Base-by-base conservation (phyloP, 78 protist genomes). In the Dictyostelium intermedium region DNA sequence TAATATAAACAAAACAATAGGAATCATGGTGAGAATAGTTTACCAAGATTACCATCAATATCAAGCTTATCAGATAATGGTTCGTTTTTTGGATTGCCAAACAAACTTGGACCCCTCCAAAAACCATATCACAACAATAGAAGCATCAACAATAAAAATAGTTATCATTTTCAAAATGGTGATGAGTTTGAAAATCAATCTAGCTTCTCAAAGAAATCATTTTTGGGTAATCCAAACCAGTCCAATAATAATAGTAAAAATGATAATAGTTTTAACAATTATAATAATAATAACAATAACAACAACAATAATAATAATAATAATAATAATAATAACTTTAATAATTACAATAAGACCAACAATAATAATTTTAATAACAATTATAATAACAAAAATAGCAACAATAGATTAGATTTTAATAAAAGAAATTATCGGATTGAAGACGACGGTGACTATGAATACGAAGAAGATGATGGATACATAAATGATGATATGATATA, bases 401-500 rank as follows among this genome's bases (percentile, higher is more conserved):
- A 23, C 35, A 66, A 27, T 27, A 66, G 74, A 66, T 27, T 27
- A 25, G 74, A 66, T 11, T 27, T 16, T 30, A 70, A 32, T 34
- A 34, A 34, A 72, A 66, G 74, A 66, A 66, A 56, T 56, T 56
- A n/a, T 27, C 74, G 27, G 10, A 27, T 11, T 66, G 35, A 72
- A 4, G 37, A 70, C 8, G 41, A 69, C 14, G 78, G 34, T 14
- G 39, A 34, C 43, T 30, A 72, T 72, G 79, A 72, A 32, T 27
- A 72, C 9, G 79, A 72, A 72, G 82, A 76, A n/a, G 56, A 76
- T 18, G 56, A 76, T n/a, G 82, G 79, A 30, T 32, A 11, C 23
- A 35, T 27, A 32, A 35, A 72, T 34, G 79, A 72, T 6, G 39
- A 72, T 72, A 72, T 72, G 79, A 72, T 72, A 30, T 72, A 72